phyloP scores from a whole-genome alignment of 306 rosid species.

The Medicago ruthenica region DNA sequence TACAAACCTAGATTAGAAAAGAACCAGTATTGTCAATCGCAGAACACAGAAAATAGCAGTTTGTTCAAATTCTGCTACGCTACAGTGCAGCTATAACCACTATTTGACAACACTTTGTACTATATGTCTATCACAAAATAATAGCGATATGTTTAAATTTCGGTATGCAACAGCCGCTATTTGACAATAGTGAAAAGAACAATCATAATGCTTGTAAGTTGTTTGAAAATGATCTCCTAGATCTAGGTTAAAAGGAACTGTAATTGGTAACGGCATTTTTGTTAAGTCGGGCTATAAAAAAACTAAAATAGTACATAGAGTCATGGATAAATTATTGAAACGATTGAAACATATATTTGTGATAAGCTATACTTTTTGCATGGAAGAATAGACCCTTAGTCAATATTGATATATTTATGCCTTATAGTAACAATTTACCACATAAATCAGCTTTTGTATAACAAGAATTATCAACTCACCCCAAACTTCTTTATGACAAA shows the following conservation, averaged over 20 bases:
- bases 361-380: background rate
- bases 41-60: too few relatives aligned
- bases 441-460: background rate
- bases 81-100: too few relatives aligned
- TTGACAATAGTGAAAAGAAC: too few relatives aligned
- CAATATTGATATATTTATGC: conserved; percentile 14
- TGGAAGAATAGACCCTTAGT: background rate
- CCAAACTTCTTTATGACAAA: background rate
- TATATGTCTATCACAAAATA: too few relatives aligned
- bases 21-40: too few relatives aligned
- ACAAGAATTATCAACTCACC: conserved; percentile 25
- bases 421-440: background rate
- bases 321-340: conserved; percentile 11
- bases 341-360: conserved; percentile 20
- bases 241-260: background rate
- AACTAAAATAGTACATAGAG: background rate
- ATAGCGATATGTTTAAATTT: too few relatives aligned
- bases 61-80: too few relatives aligned
- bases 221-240: background rate
- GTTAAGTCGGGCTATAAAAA: background rate
- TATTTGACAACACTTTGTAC: too few relatives aligned
- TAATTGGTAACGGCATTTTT: background rate
- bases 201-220: background rate
- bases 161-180: too few relatives aligned
- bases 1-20: background rate